Conservation (phyloP, 345 rosid genomes). For the Camelina neglecta region DNA sequence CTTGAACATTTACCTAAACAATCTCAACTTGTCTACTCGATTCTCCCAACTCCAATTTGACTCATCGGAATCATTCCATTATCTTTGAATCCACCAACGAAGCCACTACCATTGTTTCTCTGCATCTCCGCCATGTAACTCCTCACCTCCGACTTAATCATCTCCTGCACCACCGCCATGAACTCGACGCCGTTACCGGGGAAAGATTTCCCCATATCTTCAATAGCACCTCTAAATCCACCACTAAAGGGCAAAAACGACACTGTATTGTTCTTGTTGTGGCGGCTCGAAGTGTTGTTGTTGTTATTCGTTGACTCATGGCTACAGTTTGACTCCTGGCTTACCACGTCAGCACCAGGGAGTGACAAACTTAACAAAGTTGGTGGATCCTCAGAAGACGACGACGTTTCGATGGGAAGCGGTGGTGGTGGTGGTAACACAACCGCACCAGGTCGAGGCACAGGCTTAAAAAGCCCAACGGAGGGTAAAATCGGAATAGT, state of each 20-base stretch:
- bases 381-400: constrained; percentile 58
- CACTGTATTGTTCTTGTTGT: constrained; percentile 9
- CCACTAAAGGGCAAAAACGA: constrained; percentile 25
- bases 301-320: constrained; percentile 45
- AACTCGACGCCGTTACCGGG: constrained; percentile 51
- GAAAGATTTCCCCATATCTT: constrained; percentile 31
- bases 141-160: constrained; percentile 84
- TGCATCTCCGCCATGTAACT: constrained; percentile 71
- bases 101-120: constrained; percentile 35
- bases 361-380: constrained; percentile 72
- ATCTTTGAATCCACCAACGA: constrained; percentile 60
- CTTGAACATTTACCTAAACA: constrained; percentile 9
- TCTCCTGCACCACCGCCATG: constrained; percentile 80
- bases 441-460: constrained; percentile 59
- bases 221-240: constrained; percentile 23
- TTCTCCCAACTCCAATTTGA: constrained; percentile 60
- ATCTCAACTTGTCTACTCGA: constrained; percentile 43
- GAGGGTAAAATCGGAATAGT: constrained; percentile 51
- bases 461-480: constrained; percentile 51
- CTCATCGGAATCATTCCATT: constrained; percentile 46
- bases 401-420: constrained; percentile 43
- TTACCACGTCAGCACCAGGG: constrained; percentile 54
- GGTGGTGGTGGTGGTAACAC: constrained; percentile 27
- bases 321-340: constrained; percentile 53
- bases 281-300: not conserved